Base-by-base conservation (phyloP, 2,329 filamentous ascomycete species). In the Plenodomus biglobosus region DNA sequence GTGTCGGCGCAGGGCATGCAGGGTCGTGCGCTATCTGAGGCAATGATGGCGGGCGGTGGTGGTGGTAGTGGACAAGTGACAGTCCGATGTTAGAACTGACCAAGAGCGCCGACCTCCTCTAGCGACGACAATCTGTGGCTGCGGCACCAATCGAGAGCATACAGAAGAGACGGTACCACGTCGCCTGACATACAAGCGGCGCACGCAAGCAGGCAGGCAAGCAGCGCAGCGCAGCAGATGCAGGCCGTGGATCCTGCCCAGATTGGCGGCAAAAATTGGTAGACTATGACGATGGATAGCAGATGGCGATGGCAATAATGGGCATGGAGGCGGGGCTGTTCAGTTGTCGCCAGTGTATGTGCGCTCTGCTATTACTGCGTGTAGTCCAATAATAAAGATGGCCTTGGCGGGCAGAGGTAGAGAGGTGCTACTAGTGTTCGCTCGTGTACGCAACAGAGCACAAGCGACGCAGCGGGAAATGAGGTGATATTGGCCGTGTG, bases 1-100 rank as follows among this genome's bases (percentile, higher is more conserved):
- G 45, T 48, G 43, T 44, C 58, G 59, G 59, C 54, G 60, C 49
- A 50, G 55, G 52, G 51, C 56, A 58, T 65, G 58, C 62, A 66
- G 60, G 62, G 54, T 58, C 51, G 46, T 44, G 46, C 44, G 53
- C 59, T 61, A 54, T 48, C 35, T 48, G 50, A 44, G 65, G 64
- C 53, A 62, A 58, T 55, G 59, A 61, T 61, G 42, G 61, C 52
- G 52, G 54, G 40, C 40, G 38, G 39, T 37, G 41, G 24, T 38
- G 50, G 39, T 19, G 36, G n/a, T n/a, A n/a, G n/a, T n/a, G n/a
- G n/a, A 46, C 52, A 48, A 49, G 48, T 50, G 45, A 41, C 48
- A 52, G 53, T 43, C 50, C 53, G 49, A 57, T 46, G 58, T 44
- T 56, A 16, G 35, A 37, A 53, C 53, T 55, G 57, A 48, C 54